phyloP scores from a whole-genome alignment of 768 basidiomycete genomes.

The Chalciporus chontae region DNA sequence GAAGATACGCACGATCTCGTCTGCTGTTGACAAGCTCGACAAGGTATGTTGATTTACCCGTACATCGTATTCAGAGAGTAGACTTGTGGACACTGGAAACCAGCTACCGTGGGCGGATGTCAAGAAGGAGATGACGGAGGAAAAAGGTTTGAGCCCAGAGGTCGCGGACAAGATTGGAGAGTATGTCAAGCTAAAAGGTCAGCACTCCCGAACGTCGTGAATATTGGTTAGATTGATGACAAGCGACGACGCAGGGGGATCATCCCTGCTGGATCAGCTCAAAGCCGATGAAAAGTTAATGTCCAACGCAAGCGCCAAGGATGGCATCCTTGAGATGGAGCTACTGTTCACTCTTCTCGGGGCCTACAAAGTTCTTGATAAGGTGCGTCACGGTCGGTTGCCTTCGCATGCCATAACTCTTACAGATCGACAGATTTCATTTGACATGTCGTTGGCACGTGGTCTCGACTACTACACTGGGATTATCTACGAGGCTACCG shows the following conservation, averaged over 20 bases:
- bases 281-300: conserved; percentile 59
- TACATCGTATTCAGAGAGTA: background rate
- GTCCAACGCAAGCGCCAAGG: conserved; percentile 70
- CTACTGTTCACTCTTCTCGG: conserved; percentile 78
- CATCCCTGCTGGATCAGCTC: conserved; percentile 69
- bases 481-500: conserved; percentile 95
- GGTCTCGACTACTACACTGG: conserved; percentile 99
- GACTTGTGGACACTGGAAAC: background rate
- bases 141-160: conserved; percentile 80
- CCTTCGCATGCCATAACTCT: background rate
- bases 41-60: conserved; percentile 52
- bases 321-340: conserved; percentile 84
- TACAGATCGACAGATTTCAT: conserved; percentile 65
- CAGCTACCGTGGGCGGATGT: conserved; percentile 90
- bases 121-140: conserved; percentile 93
- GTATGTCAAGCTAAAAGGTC: conserved; percentile 94
- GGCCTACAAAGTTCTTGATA: conserved; percentile 75
- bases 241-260: conserved; percentile 53
- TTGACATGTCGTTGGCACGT: conserved; percentile 95
- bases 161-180: conserved; percentile 94
- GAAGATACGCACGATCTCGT: conserved; percentile 89
- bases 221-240: background rate
- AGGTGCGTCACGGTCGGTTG: conserved; percentile 41
- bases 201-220: conserved; percentile 1
- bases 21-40: conserved; percentile 97